Percentiles rank a stretch among this genome's conserved stretches.
These are phyloP conservation scores for Simplicillium aogashimaense DNA, from an alignment of 2,329 filamentous ascomycete genomes.

Conservation along the genomic window DNA sequence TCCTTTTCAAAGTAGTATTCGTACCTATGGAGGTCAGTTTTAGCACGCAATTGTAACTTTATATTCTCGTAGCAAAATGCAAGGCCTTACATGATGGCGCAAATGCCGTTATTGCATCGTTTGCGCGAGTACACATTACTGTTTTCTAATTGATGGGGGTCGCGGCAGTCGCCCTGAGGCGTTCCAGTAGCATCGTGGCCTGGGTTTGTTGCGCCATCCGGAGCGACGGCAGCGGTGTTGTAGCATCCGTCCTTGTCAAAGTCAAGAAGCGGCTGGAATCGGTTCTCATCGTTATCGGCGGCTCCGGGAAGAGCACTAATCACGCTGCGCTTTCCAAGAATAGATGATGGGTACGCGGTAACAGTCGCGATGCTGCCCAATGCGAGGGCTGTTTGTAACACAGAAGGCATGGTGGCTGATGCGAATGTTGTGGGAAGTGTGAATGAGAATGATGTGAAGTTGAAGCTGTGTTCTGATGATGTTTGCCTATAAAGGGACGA, in stretches of 20 bases:
- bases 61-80: slow-evolving; percentile 16
- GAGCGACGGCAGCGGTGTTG: slow-evolving; percentile 34
- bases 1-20: slow-evolving; percentile 36
- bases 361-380: too few relatives aligned
- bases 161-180: slow-evolving; percentile 18
- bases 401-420: too few relatives aligned
- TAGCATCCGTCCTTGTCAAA: slow-evolving; percentile 31
- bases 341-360: too few relatives aligned
- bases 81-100: slow-evolving; percentile 20
- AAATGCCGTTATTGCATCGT: slow-evolving; percentile 22
- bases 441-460: too few relatives aligned
- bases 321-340: slow-evolving; percentile 14
- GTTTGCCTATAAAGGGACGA: too few relatives aligned
- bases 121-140: slow-evolving; percentile 20
- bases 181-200: slow-evolving; percentile 16
- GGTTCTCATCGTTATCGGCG: slow-evolving; percentile 21
- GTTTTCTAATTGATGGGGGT: slow-evolving; percentile 18
- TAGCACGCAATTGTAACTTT: slow-evolving; percentile 2
- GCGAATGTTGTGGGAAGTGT: too few relatives aligned
- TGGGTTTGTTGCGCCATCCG: slow-evolving; percentile 19
- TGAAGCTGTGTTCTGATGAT: too few relatives aligned
- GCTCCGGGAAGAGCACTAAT: slow-evolving; percentile 18
- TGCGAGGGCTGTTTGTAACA: too few relatives aligned
- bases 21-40: background rate
- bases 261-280: slow-evolving; percentile 26